A percentile compares a stretch with the other conserved stretches of the same genome.
Evolutionary conservation across 805 yeast genomes (phyloP).

Genomic region (Metschnikowia baotianmanensis): DNA sequence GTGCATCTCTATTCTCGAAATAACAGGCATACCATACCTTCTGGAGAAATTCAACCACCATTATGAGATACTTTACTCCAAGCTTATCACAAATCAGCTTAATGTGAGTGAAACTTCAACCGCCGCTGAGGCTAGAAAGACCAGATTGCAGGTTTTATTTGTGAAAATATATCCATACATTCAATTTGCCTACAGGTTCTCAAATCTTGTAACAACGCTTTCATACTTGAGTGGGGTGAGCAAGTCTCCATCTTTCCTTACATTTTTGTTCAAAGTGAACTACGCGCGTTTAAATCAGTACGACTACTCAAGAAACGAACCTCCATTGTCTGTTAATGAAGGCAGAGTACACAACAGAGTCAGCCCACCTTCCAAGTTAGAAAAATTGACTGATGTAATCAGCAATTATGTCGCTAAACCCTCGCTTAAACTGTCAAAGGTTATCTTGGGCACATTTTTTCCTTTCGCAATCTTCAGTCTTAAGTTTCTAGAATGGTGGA

Average conservation of each 20-base stretch:
- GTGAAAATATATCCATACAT: conserved; percentile 61
- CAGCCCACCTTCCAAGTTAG: conserved; percentile 41
- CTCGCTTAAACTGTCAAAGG: conserved; percentile 30
- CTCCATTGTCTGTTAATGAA: conserved; percentile 12
- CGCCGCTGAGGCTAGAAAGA: conserved; percentile 26
- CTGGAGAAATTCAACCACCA: conserved; percentile 63
- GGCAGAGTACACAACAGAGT: conserved; percentile 24
- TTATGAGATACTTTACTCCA: conserved; percentile 63
- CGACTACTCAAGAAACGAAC: conserved; percentile 46
- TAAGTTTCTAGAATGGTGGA: conserved; percentile 94
- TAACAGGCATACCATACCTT: conserved; percentile 67
- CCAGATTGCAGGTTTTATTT: conserved; percentile 39
- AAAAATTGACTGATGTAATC: conserved; percentile 29
- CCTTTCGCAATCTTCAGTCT: conserved; percentile 80
- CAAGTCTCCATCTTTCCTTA: conserved; percentile 61
- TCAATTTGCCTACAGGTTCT: conserved; percentile 44
- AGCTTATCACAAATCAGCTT: conserved; percentile 50
- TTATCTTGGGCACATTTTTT: conserved; percentile 51
- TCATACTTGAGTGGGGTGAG: conserved; percentile 64
- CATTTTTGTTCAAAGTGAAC: conserved; percentile 58
- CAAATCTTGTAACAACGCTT: conserved; percentile 57
- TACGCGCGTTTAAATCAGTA: conserved; percentile 59
- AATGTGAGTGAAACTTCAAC: conserved; percentile 21
- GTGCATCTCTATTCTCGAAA: conserved; percentile 51
- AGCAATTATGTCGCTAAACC: conserved; percentile 24